phyloP scores from a whole-genome alignment of 225 moss, liverwort and hornwort species.

The Marchantia paleacea region DNA sequence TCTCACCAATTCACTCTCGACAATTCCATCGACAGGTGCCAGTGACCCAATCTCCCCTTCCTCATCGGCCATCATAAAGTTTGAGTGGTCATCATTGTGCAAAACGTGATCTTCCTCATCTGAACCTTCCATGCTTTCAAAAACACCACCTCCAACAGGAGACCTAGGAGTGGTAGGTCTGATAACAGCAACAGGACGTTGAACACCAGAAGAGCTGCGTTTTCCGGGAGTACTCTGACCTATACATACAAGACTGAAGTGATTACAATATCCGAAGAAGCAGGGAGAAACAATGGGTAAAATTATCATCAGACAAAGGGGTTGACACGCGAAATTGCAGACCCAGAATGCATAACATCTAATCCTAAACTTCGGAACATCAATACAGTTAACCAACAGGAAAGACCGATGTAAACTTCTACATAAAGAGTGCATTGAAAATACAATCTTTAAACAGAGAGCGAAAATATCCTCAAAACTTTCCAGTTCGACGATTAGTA shows the following conservation, averaged over 20 bases:
- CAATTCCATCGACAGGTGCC: conserved; percentile 38
- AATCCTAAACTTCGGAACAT: too few relatives aligned
- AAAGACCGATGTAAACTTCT: too few relatives aligned
- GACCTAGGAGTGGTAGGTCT: conserved; percentile 85
- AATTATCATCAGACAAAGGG: too few relatives aligned
- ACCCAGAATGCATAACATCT: not conserved
- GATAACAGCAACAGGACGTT: conserved; percentile 57
- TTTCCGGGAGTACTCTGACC: conserved; percentile 31
- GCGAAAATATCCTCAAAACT: too few relatives aligned
- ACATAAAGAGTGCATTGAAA: too few relatives aligned
- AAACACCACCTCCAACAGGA: conserved; percentile 56
- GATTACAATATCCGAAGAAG: not conserved
- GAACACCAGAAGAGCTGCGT: conserved; percentile 48
- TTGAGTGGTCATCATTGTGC: conserved; percentile 74
- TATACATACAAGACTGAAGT: not conserved
- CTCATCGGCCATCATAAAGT: conserved; percentile 64
- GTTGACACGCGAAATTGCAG: too few relatives aligned
- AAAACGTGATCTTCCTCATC: conserved; percentile 94
- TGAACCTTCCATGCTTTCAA: conserved; percentile 84
- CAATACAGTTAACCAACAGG: too few relatives aligned
- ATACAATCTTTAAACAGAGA: too few relatives aligned
- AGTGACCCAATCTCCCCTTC: conserved; percentile 44
- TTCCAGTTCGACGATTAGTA: too few relatives aligned
- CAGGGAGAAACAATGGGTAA: not conserved
- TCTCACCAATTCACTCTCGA: conserved; percentile 64